Percentiles rank a stretch among this genome's conserved stretches.
Conservation (phyloP, 1,284 basidiomycete genomes). For the Boletus semigastroideus region DNA sequence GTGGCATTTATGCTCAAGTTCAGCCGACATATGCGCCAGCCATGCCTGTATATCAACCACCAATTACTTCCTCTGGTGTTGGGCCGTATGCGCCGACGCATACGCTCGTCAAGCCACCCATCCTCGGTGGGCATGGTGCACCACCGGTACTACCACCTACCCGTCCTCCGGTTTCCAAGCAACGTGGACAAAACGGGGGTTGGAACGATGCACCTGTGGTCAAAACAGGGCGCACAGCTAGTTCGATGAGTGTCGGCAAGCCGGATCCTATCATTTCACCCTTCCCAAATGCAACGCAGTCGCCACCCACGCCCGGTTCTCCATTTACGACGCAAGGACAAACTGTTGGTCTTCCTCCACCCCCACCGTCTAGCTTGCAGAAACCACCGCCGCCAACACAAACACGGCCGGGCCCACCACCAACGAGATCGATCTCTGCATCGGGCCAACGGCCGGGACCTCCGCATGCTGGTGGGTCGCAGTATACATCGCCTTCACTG, state of each 20-base stretch:
- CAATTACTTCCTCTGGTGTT: slow-evolving; percentile 17
- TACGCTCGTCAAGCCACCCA: slow-evolving; percentile 12
- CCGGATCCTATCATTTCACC: slow-evolving; percentile 81
- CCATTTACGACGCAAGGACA: slow-evolving; percentile 45
- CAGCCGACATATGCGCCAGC: neutral
- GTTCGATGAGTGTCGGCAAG: slow-evolving; percentile 44
- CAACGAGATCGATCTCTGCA: slow-evolving; percentile 39
- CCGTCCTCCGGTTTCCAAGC: slow-evolving; percentile 25
- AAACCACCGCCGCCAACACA: slow-evolving; percentile 36
- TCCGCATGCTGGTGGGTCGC: slow-evolving; percentile 37
- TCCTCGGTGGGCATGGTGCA: slow-evolving; percentile 13
- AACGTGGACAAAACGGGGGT: slow-evolving; percentile 66
- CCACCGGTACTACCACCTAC: slow-evolving; percentile 20
- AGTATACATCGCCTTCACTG: slow-evolving; percentile 42
- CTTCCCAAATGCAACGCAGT: slow-evolving; percentile 76
- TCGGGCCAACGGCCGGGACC: slow-evolving; percentile 39
- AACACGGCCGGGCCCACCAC: slow-evolving; percentile 27
- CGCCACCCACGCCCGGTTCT: slow-evolving; percentile 44
- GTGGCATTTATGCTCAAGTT: slow-evolving; percentile 12
- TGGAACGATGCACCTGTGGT: slow-evolving; percentile 88
- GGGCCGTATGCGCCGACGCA: slow-evolving; percentile 25
- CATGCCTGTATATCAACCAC: slow-evolving; percentile 14
- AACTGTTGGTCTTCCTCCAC: slow-evolving; percentile 48
- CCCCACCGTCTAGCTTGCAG: slow-evolving; percentile 52
- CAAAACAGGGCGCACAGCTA: slow-evolving; percentile 50